Base-by-base conservation (phyloP, 257 asterid genomes). In the Striga asiatica region DNA sequence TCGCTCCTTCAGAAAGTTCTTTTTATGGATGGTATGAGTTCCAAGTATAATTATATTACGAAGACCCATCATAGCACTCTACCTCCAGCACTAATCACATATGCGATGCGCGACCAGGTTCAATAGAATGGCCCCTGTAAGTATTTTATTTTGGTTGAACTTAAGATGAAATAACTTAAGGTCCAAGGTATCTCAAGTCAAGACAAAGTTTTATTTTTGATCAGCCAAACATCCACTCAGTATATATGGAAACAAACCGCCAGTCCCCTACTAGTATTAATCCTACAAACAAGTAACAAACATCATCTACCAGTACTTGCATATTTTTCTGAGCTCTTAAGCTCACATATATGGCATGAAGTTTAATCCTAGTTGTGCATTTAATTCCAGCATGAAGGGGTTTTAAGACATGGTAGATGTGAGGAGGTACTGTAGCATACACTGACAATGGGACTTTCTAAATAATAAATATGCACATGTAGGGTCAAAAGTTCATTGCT, bases 41-140 rank as follows among this genome's bases (percentile, higher is more conserved):
- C 42, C 42, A 7, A 12, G 37, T 6, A 45, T 16, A 29, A 20
- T 65, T 24, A 48, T 34, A 39, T 37, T 47, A 12, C 31, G 20
- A 23, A 19, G 11, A 14, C 58, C 31, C 41, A 22, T 20, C 10
- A 28, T 51, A 21, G 7, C 6, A 50, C 6, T 18, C 47, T 29
- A 4, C 21, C 53, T 19, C 28, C 35, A 13, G 41, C 28, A 45
- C 8, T 24, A 16, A 18, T 43, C 38, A 45, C 34, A 56, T 32
- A 24, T 52, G 25, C 7, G 27, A 54, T 54, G 50, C 59, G 13
- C 6, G 21, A 19, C 57, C 62, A 67, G 49, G 28, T 46, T 47
- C 31, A 46, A 39, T 28, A 25, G 32, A 23, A 32, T 6, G 8
- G 31, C 16, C 31, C 35, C 38, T 9, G 48, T 13, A 3, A 50